Evolutionary conservation across 2,329 filamentous ascomycete species (phyloP).

Genomic region (Neonectria punicea): DNA sequence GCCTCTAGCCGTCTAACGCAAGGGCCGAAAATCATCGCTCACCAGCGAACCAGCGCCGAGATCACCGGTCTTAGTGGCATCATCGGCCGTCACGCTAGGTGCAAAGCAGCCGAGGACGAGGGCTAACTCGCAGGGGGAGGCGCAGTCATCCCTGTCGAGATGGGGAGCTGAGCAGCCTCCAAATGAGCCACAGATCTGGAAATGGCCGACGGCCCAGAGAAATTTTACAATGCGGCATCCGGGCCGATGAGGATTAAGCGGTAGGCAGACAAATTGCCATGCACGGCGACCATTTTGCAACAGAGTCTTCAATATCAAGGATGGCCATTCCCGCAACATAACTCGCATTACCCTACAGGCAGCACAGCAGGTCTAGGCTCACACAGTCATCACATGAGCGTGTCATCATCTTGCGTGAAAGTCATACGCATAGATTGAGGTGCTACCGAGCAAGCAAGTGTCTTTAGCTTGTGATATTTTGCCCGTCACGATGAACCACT

Average conservation of each 20-base stretch:
- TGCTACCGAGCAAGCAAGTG: background rate
- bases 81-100: background rate
- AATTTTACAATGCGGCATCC: background rate
- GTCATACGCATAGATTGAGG: background rate
- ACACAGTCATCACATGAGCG: background rate
- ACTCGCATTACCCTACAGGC: background rate
- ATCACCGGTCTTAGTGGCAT: background rate
- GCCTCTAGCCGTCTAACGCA: background rate
- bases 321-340: no score
- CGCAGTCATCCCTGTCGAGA: background rate
- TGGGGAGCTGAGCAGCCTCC: background rate
- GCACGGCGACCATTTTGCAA: background rate
- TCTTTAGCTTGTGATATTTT: background rate
- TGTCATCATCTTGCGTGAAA: background rate
- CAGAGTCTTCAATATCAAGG: no score
- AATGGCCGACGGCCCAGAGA: slow-evolving; percentile 3
- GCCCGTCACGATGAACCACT: no score
- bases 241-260: background rate
- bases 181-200: slow-evolving; percentile 10
- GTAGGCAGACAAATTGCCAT: no score
- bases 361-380: background rate
- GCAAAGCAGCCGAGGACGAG: background rate
- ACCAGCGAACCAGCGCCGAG: background rate
- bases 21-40: background rate
- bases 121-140: background rate